These are phyloP conservation scores for Viola odorata DNA, from an alignment of 345 rosid species.

Conservation along the genomic window DNA sequence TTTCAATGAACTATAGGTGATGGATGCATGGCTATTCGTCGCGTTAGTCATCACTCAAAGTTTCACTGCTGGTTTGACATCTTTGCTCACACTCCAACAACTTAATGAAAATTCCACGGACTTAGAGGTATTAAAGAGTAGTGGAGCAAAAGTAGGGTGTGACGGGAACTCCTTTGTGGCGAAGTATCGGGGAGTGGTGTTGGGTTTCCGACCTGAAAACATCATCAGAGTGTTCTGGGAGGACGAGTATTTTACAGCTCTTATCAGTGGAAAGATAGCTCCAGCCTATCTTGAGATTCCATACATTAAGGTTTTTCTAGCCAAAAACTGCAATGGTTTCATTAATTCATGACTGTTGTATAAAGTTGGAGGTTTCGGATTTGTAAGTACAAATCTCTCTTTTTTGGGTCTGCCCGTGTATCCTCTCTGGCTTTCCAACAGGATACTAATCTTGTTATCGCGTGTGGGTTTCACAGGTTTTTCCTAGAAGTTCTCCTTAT, in stretches of 20 bases:
- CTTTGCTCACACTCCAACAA: constrained; percentile 15
- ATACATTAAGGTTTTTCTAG: constrained; percentile 19
- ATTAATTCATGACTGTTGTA: constrained; percentile 8
- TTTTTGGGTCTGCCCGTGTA: background rate
- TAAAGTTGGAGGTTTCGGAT: constrained; percentile 26
- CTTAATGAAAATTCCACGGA: background rate
- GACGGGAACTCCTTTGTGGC: constrained; percentile 26
- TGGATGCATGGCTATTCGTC: constrained; percentile 14
- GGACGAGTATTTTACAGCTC: constrained; percentile 12
- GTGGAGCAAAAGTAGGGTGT: constrained; percentile 23
- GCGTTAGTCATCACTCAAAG: constrained; percentile 25
- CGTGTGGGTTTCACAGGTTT: constrained; percentile 7
- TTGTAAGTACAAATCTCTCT: constrained; percentile 12
- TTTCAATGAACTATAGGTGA: background rate
- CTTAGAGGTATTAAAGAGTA: constrained; percentile 7
- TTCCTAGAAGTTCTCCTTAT: constrained; percentile 14
- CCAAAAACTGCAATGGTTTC: constrained; percentile 24
- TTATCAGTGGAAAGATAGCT: constrained; percentile 11
- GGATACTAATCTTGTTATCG: too few relatives aligned
- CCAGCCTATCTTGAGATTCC: constrained; percentile 25
- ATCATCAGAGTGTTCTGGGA: constrained; percentile 2
- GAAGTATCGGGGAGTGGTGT: constrained; percentile 11
- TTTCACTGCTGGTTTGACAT: constrained; percentile 20
- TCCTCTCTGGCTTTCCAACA: background rate
- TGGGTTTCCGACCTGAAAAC: constrained; percentile 11